Percentiles rank a stretch among this genome's conserved stretches.
These are phyloP conservation scores for Corymbia calophylla DNA, from an alignment of 441 rosid species.

Conservation along the genomic window DNA sequence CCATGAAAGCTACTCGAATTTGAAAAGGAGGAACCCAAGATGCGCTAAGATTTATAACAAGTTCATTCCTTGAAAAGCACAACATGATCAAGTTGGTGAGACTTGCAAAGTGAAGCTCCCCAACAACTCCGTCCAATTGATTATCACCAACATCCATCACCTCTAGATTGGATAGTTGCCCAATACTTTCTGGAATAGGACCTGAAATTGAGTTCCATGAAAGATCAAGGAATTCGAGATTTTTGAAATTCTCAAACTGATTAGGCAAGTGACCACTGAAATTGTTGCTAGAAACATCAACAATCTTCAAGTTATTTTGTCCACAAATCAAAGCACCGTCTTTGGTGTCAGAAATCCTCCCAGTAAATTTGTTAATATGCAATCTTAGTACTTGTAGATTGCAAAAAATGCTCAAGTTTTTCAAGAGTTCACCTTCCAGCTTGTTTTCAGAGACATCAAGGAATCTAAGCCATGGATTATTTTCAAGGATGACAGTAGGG, in stretches of 20 bases:
- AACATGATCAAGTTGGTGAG: rapidly evolving
- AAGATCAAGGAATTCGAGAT: neutral
- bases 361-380: rapidly evolving
- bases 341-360: neutral
- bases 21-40: neutral
- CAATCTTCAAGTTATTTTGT: neutral
- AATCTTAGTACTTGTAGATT: neutral
- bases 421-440: rapidly evolving
- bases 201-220: neutral
- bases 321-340: rapidly evolving
- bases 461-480: neutral
- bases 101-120: rapidly evolving
- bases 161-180: neutral
- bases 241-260: neutral
- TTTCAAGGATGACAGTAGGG: rapidly evolving
- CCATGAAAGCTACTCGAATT: neutral
- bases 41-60: neutral
- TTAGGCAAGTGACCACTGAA: neutral
- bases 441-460: neutral
- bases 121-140: neutral
- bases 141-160: rapidly evolving
- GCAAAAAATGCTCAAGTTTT: neutral
- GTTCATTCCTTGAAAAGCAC: rapidly evolving
- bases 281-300: neutral
- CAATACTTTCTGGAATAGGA: neutral